Evolutionary conservation across 192 early-diverging fungal species (phyloP).

Genomic region (Physocladia obscura): DNA sequence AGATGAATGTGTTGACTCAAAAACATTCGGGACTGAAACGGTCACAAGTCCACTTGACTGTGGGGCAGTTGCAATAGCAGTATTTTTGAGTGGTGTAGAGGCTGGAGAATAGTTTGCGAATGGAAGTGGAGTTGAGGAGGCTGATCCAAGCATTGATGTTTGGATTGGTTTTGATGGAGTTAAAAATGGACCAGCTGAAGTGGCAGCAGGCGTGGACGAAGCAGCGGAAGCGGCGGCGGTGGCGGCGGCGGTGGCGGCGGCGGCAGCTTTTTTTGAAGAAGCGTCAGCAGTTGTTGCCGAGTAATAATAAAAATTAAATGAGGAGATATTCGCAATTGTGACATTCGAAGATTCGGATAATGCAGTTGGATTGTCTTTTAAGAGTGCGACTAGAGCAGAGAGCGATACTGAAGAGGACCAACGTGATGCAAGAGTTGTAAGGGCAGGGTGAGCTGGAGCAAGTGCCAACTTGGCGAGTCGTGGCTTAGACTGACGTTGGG

Average conservation of each 20-base stretch:
- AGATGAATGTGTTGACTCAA: too few relatives aligned
- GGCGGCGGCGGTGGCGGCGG: constrained; percentile 1
- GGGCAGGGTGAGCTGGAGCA: constrained; percentile 55
- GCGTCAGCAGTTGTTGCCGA: not conserved
- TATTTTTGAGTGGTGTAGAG: not conserved
- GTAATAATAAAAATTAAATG: too few relatives aligned
- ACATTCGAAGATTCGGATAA: not conserved
- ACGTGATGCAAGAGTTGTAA: constrained; percentile 58
- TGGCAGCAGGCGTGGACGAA: not conserved
- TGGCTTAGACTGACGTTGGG: constrained; percentile 87
- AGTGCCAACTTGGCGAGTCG: constrained; percentile 47
- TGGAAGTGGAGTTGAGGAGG: not conserved
- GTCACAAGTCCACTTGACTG: constrained; percentile 59
- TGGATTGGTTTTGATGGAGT: not conserved
- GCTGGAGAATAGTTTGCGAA: not conserved
- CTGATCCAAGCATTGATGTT: not conserved
- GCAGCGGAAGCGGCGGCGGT: not conserved
- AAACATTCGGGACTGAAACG: constrained; percentile 56
- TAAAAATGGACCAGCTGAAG: not conserved
- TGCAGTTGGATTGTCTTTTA: not conserved
- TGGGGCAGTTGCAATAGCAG: not conserved
- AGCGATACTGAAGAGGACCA: constrained; percentile 56
- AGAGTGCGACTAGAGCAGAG: not conserved
- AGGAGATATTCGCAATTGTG: too few relatives aligned
- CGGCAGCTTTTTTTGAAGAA: not conserved